A percentile compares a stretch with the other conserved stretches of the same genome.
phyloP scores from a whole-genome alignment of 2,329 filamentous ascomycete genomes.

The Claviceps sp. region DNA sequence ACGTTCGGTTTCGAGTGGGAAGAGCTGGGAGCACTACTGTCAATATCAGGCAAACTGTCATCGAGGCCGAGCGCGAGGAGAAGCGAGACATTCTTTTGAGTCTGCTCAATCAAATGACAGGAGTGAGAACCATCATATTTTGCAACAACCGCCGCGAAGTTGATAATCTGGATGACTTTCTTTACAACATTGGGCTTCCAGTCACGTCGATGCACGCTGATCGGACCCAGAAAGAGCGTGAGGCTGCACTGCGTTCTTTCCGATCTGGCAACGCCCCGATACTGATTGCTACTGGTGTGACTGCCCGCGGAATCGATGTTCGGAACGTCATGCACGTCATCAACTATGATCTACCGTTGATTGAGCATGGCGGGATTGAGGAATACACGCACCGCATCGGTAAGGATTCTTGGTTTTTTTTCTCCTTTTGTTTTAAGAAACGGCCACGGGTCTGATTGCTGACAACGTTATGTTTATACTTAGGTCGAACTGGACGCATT shows the following conservation, averaged over 20 bases:
- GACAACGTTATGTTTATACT: background rate
- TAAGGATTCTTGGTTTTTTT: slow-evolving; percentile 28
- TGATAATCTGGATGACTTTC: slow-evolving; percentile 75
- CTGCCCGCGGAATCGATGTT: slow-evolving; percentile 80
- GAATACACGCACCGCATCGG: slow-evolving; percentile 94
- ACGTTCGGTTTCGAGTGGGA: slow-evolving; percentile 73
- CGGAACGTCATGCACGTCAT: slow-evolving; percentile 80
- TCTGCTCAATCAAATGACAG: slow-evolving; percentile 54
- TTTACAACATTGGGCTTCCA: slow-evolving; percentile 69
- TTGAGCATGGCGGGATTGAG: slow-evolving; percentile 69
- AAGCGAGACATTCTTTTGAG: slow-evolving; percentile 64
- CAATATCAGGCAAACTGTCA: slow-evolving; percentile 70
- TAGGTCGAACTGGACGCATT: slow-evolving; percentile 89
- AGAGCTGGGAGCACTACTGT: slow-evolving; percentile 69
- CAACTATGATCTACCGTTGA: slow-evolving; percentile 77
- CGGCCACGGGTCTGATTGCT: background rate
- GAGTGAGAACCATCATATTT: slow-evolving; percentile 76
- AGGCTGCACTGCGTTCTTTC: slow-evolving; percentile 83
- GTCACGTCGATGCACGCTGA: slow-evolving; percentile 80
- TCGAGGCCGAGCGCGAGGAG: slow-evolving; percentile 48
- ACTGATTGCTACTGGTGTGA: slow-evolving; percentile 73
- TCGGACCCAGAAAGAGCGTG: slow-evolving; percentile 79
- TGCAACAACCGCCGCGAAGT: slow-evolving; percentile 68
- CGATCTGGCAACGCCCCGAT: slow-evolving; percentile 62
- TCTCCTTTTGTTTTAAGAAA: background rate